phyloP scores from a whole-genome alignment of 352 stramenopile genomes.

The Sclerospora graminicola region DNA sequence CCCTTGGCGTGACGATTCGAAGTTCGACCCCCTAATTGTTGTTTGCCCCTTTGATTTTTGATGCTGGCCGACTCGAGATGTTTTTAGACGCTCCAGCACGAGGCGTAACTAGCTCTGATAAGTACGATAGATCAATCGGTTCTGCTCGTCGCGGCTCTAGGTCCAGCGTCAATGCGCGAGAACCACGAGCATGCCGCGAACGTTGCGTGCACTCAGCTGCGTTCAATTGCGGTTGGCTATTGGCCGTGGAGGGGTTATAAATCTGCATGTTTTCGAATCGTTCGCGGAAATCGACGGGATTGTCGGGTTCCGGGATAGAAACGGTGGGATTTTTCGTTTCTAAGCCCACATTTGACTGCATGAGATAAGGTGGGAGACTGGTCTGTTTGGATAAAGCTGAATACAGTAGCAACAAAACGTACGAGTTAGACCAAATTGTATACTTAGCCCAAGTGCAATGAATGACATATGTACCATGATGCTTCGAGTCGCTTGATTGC shows the following conservation, averaged over 20 bases:
- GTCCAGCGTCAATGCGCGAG: constrained; percentile 14
- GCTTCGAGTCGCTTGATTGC: constrained; percentile 8
- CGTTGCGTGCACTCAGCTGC: constrained; percentile 1
- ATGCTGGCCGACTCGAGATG: too few relatives aligned
- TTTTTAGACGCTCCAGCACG: constrained; percentile 2
- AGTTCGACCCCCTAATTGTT: too few relatives aligned
- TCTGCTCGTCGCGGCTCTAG: constrained; percentile 14
- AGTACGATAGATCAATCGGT: constrained; percentile 40
- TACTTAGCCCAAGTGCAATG: neutral
- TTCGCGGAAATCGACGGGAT: constrained; percentile 9
- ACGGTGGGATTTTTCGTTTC: constrained; percentile 11
- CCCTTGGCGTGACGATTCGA: too few relatives aligned
- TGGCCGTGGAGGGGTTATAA: constrained; percentile 10
- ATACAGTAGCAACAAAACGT: neutral
- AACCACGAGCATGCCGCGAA: constrained; percentile 3
- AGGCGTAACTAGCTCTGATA: constrained; percentile 30
- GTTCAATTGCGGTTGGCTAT: neutral
- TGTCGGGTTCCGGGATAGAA: constrained; percentile 26
- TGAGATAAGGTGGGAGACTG: constrained; percentile 9
- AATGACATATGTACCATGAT: constrained; percentile 6
- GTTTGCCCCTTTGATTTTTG: too few relatives aligned
- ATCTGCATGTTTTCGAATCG: too few relatives aligned
- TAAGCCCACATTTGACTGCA: constrained; percentile 18
- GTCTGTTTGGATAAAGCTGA: constrained; percentile 16
- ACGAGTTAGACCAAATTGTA: neutral